Conservation (phyloP, 75 land plant species). For the Isoetes taiwanensis region DNA sequence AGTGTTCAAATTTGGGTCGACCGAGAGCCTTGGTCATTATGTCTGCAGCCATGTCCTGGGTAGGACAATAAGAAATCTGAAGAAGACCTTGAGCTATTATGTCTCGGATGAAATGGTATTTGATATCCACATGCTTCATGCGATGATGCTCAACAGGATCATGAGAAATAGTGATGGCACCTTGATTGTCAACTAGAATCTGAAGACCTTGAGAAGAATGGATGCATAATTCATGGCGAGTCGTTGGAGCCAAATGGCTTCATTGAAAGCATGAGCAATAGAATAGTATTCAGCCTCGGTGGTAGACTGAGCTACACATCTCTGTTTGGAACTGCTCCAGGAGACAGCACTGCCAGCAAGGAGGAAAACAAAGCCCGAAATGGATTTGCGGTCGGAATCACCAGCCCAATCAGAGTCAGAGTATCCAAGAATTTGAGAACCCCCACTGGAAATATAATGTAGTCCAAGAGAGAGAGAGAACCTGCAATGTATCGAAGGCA, state of each 20-base stretch:
- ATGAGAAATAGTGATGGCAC: neutral
- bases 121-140: slow-evolving; percentile 3
- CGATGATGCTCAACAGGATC: neutral
- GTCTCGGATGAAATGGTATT: neutral
- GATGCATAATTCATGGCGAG: neutral
- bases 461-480: too few species aligned
- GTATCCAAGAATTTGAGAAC: too few species aligned
- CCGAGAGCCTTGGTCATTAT: neutral
- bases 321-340: slow-evolving; percentile 16
- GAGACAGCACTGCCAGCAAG: slow-evolving; percentile 3
- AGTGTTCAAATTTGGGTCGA: too few species aligned
- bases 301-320: slow-evolving; percentile 11
- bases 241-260: slow-evolving; percentile 9
- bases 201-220: neutral
- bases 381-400: too few species aligned
- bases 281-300: slow-evolving; percentile 17
- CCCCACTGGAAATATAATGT: too few species aligned
- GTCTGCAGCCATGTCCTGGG: neutral
- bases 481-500: too few species aligned
- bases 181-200: slow-evolving; percentile 2
- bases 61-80: neutral
- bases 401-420: too few species aligned
- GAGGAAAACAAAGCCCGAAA: slow-evolving; percentile 6
- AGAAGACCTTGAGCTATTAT: neutral
- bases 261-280: slow-evolving; percentile 11